A percentile compares a stretch with the other conserved stretches of the same genome.
phyloP scores from a whole-genome alignment of 371 early-diverging fungal species.

The Mortierella polycephala region DNA sequence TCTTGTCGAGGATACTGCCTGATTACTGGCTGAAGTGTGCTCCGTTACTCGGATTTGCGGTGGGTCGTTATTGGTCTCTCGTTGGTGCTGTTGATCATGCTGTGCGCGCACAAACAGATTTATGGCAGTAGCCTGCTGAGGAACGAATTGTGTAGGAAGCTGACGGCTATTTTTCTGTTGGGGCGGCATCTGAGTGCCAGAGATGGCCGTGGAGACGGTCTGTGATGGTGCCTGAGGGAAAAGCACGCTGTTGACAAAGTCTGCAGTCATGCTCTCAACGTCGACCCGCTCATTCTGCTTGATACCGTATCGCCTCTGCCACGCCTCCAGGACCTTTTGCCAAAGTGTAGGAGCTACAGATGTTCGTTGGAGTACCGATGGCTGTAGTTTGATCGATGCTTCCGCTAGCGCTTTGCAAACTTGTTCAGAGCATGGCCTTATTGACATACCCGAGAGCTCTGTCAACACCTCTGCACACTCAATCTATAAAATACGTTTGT shows the following conservation, averaged over 20 bases:
- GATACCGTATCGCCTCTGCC: conserved; percentile 14
- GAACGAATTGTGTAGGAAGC: not conserved
- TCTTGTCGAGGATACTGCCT: not conserved
- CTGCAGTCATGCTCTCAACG: conserved; percentile 37
- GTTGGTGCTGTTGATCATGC: not conserved
- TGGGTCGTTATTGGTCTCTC: not conserved
- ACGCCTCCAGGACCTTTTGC: conserved; percentile 29
- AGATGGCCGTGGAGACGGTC: not conserved
- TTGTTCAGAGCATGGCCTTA: conserved; percentile 34
- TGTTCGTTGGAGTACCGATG: conserved; percentile 26
- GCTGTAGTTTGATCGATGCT: conserved; percentile 23
- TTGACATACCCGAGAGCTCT: conserved; percentile 24
- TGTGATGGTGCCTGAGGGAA: conserved; percentile 9
- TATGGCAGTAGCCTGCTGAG: not conserved
- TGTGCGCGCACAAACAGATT: too few relatives aligned
- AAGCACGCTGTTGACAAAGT: conserved; percentile 24
- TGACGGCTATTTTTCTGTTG: not conserved
- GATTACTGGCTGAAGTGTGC: not conserved
- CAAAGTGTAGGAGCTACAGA: conserved; percentile 34
- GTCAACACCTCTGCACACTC: conserved; percentile 37
- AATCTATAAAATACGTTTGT: conserved; percentile 17
- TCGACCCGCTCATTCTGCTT: conserved; percentile 4
- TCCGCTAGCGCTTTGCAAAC: conserved; percentile 30
- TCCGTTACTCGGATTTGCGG: not conserved
- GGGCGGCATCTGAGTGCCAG: not conserved